Percentiles rank a stretch among this genome's conserved stretches.
These are phyloP conservation scores for Huntiella abstrusa DNA, from an alignment of 2,329 filamentous ascomycete genomes.

Conservation along the genomic window DNA sequence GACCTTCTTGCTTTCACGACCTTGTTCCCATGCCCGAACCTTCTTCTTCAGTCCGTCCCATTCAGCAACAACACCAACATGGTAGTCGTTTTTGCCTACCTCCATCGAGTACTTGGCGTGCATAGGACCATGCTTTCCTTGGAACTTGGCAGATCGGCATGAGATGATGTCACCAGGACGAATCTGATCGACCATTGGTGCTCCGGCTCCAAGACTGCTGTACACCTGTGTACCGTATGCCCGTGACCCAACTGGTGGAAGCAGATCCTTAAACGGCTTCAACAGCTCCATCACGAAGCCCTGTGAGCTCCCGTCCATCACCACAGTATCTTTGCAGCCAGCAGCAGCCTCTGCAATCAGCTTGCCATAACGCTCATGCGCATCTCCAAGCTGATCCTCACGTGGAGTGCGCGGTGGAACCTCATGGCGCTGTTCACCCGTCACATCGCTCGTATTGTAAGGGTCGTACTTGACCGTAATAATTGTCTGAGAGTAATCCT, in stretches of 20 bases:
- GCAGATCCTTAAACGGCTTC: constrained; percentile 49
- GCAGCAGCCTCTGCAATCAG: constrained; percentile 52
- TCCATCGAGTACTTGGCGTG: constrained; percentile 84
- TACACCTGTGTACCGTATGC: constrained; percentile 77
- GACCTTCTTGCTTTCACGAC: constrained; percentile 79
- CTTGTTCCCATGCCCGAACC: constrained; percentile 87
- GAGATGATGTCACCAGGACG: constrained; percentile 81
- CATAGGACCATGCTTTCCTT: constrained; percentile 88
- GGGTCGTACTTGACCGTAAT: constrained; percentile 65
- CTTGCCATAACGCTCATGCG: constrained; percentile 65
- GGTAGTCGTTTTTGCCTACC: constrained; percentile 61
- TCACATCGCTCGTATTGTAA: constrained; percentile 50
- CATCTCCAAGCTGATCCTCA: constrained; percentile 82
- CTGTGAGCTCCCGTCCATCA: constrained; percentile 69
- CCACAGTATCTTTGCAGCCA: constrained; percentile 56
- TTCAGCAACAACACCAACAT: constrained; percentile 80
- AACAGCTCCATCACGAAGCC: constrained; percentile 65
- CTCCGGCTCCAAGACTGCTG: constrained; percentile 6
- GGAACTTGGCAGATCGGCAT: constrained; percentile 82
- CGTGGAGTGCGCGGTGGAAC: constrained; percentile 61
- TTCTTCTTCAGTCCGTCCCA: constrained; percentile 99
- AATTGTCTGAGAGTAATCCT: constrained; percentile 90
- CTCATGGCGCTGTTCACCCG: constrained; percentile 73
- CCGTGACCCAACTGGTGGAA: constrained; percentile 70
- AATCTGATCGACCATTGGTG: constrained; percentile 50